These are phyloP conservation scores for Clavispora phyllophila DNA, from an alignment of 805 yeast genomes.

Conservation along the genomic window DNA sequence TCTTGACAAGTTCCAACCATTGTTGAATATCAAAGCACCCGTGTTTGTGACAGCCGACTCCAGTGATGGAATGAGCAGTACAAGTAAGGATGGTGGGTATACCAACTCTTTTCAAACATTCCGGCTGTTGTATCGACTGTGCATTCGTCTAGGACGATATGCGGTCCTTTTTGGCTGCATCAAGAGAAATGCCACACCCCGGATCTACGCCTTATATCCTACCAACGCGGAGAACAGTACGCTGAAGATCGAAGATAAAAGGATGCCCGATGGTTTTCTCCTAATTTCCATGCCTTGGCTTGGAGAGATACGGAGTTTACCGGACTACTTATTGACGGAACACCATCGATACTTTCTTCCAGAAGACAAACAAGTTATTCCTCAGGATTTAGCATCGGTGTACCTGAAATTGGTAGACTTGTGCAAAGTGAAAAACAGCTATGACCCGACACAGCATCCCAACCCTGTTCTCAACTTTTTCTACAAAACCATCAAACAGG, in stretches of 20 bases:
- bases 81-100: constrained; percentile 33
- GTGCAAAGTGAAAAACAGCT: constrained; percentile 41
- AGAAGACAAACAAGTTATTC: constrained; percentile 5
- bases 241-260: constrained; percentile 11
- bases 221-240: constrained; percentile 27
- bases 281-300: constrained; percentile 64
- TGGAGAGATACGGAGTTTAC: constrained; percentile 69
- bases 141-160: constrained; percentile 47
- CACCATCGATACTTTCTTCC: constrained; percentile 7
- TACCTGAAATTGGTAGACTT: constrained; percentile 28
- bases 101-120: constrained; percentile 65
- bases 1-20: constrained; percentile 40
- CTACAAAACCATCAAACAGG: constrained; percentile 58
- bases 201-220: constrained; percentile 56
- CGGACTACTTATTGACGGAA: constrained; percentile 30
- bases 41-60: constrained; percentile 63
- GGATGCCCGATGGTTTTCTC: constrained; percentile 68
- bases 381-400: constrained; percentile 15
- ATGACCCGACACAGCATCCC: constrained; percentile 50
- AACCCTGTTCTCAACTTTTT: constrained; percentile 70
- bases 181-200: constrained; percentile 50
- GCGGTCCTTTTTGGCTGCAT: constrained; percentile 73
- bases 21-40: constrained; percentile 50
- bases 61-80: constrained; percentile 32
- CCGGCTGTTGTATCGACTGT: constrained; percentile 58